phyloP scores from a whole-genome alignment of 257 asterid genomes.

The Salvia miltiorrhiza region DNA sequence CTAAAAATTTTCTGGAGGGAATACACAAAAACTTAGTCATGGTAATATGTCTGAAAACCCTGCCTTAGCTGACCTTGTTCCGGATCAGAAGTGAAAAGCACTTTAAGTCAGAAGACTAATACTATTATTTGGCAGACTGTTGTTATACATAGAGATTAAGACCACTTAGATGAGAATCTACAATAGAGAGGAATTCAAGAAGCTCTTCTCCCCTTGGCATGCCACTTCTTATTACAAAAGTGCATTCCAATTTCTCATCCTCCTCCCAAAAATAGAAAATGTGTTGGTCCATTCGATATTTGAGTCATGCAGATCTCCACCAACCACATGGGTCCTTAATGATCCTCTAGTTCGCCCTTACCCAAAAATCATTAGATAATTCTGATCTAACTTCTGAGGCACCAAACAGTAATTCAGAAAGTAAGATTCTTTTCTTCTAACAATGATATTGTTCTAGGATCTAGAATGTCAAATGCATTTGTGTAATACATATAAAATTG shows the following conservation, averaged over 20 bases:
- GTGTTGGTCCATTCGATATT: conserved; percentile 1
- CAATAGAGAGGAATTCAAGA: not conserved
- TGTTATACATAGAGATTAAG: not conserved
- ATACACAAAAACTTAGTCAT: not conserved
- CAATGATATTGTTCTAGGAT: conserved; percentile 3
- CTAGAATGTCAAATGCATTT: conserved; percentile 1
- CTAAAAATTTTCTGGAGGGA: not conserved
- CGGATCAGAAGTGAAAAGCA: not conserved
- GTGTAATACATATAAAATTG: not conserved
- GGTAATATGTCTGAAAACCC: not conserved
- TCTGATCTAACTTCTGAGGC: not conserved
- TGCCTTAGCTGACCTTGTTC: conserved; percentile 4
- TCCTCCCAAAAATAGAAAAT: not conserved
- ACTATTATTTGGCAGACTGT: not conserved
- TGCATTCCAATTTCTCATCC: not conserved
- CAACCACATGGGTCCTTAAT: not conserved
- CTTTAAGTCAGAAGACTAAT: not conserved
- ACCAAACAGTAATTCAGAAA: conserved; percentile 4
- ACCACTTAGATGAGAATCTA: not conserved
- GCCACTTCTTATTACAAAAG: conserved; percentile 2
- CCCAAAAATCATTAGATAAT: not conserved
- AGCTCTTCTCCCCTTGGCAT: conserved; percentile 5
- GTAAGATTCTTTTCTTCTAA: conserved; percentile 2
- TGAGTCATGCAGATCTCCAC: conserved; percentile 8
- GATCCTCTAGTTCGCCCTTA: not conserved